Evolutionary conservation across 352 stramenopile genomes (phyloP), one percentile per base, ranked within the genome.

Genomic region (Globisporangium radiosum): DNA sequence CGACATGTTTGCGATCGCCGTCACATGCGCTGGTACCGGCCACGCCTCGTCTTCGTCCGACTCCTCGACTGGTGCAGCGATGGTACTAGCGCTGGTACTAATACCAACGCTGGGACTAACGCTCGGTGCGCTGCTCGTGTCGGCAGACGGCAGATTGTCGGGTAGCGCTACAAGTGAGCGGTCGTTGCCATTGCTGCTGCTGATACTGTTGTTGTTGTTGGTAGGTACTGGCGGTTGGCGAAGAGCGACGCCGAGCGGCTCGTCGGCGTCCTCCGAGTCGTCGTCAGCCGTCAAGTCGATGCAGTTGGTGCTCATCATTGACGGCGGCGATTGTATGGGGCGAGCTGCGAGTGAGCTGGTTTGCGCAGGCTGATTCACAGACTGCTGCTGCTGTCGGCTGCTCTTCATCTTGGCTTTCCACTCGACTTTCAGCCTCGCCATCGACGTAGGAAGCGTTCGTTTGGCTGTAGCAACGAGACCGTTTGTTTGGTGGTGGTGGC

Each of bases 11-110:
- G 63, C 39, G n/a, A 39, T 60, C 61, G 25, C 19, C 7, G 40
- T 44, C 7, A 13, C 40, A 0, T 37, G 48, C 10, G 10, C n/a
- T 5, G 39, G 15, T 17, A 51, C 36, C 13, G 78, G 76, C 65
- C 76, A 84, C n/a, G 73, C 76, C 53, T 88, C 76, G 53, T 90
- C 80, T 51, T 80, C 78, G 38, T 90, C 80, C 25, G 75, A 87
- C 17, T 54, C 49, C 53, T 87, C 79, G 13, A 71, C 64, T 37
- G 67, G 58, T 59, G 68, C 54, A 7, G 36, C 65, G 45, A 60
- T 19, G 62, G 42, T 4, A 49, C 2, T 19, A 40, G 19, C 33
- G 39, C 2, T 19, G 8, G 8, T 5, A 36, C 19, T 9, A 15
- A 8, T 9, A 40, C 25, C 44, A 50, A 36, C 11, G 48, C 7